Percentiles rank a stretch among this genome's conserved stretches.
Evolutionary conservation across 78 protist species (phyloP).

Genomic region (Dictyostelium discoideum): dicty_2.7 NC_007088.5:3482001-3482500

Average conservation of each 20-base stretch:
- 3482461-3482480: too few relatives aligned
- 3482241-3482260: background rate
- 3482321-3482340: background rate
- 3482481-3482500: too few relatives aligned
- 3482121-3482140: background rate
- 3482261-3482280: background rate
- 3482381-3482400: background rate
- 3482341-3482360: background rate
- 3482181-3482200: background rate
- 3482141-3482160: background rate
- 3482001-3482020: too few relatives aligned
- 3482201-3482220: background rate
- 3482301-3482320: background rate
- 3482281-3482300: background rate
- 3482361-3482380: background rate
- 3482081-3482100: background rate
- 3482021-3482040: too few relatives aligned
- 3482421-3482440: too few relatives aligned
- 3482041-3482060: background rate
- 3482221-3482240: background rate
- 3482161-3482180: too few relatives aligned
- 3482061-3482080: background rate
- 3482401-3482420: too few relatives aligned
- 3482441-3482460: too few relatives aligned
- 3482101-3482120: background rate